Base-by-base conservation (phyloP, 106 monocot species). In the Allium fistulosum region DNA sequence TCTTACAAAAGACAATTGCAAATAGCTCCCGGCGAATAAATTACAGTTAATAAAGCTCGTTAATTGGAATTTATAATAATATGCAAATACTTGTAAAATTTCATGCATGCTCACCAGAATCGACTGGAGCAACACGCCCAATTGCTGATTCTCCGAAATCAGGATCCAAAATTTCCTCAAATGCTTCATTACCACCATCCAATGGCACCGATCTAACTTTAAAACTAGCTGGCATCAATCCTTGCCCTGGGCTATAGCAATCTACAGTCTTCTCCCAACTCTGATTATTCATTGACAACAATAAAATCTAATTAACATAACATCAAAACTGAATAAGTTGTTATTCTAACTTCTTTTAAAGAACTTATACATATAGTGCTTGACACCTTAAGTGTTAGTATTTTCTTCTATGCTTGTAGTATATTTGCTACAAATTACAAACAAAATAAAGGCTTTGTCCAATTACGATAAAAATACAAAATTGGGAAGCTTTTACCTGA, bases 261-360 rank as follows among this genome's bases (percentile, higher is more conserved):
- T 97, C 96, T 22, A 97, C 86, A 4, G 96, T 97, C 73, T 92
- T 97, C 77, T 97, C 96, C 96, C 96, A 97, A 53, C 96, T 97
- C 96, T 97, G 73, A 14, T 72, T 53, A 62, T 57, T 61, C 51
- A 67, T 22, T 37, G 37, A 37, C 37, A 37, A 37, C 37, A 37
- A 37, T 37, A 37, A 37, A 37, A 37, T 37, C 37, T 37, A 37
- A 37, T 37, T 37, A 37, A 37, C 37, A 37, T 37, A 37, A 37
- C 37, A 37, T 37, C 37, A 37, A 37, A 37, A 2, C 37, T 37
- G 37, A 37, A 37, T 37, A 37, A 4, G 37, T 2, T 37, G 37
- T 37, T 37, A 37, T 37, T 37, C 37, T 37, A 37, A 37, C 37
- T 37, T 37, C 37, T 37, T 37, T 37, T 5, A 5, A 5, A 37